Conservation (phyloP, 352 stramenopile species). For the Phytophthora sojae region DNA sequence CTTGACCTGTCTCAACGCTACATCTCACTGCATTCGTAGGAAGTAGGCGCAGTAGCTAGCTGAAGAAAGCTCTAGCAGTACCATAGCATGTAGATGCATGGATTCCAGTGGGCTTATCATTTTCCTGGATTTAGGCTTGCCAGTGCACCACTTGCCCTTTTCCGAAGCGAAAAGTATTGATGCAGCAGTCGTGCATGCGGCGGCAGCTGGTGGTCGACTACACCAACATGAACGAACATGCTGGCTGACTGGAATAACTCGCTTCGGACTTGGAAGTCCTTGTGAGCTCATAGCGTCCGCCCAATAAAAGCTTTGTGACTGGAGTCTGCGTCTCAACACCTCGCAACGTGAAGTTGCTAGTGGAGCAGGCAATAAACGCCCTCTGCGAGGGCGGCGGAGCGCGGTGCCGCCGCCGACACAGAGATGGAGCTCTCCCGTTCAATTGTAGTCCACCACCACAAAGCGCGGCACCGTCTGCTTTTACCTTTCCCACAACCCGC, state of each 20-base stretch:
- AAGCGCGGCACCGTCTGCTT: slow-evolving; percentile 26
- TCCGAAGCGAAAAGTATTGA: too few relatives aligned
- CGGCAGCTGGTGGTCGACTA: not conserved
- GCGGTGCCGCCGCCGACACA: not conserved
- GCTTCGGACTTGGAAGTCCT: too few relatives aligned
- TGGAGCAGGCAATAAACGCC: not conserved
- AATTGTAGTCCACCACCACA: slow-evolving; percentile 6
- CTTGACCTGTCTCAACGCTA: slow-evolving; percentile 92
- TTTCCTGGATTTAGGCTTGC: too few relatives aligned
- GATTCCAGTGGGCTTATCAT: too few relatives aligned
- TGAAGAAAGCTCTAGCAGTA: not conserved
- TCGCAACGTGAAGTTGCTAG: not conserved
- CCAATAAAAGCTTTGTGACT: too few relatives aligned
- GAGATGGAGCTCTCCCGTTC: slow-evolving; percentile 1
- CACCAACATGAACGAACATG: not conserved
- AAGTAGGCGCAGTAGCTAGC: slow-evolving; percentile 1
- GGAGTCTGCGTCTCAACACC: not conserved
- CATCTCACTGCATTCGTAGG: slow-evolving; percentile 39
- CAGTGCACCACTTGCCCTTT: too few relatives aligned
- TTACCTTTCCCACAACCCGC: slow-evolving; percentile 25
- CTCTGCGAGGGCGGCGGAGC: too few relatives aligned
- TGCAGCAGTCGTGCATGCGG: too few relatives aligned
- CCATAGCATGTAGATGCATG: not conserved
- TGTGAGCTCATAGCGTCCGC: too few relatives aligned
- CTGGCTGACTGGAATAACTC: too few relatives aligned